Conservation (phyloP, 495 filamentous ascomycete genomes). For the Sordaria brevicollis region DNA sequence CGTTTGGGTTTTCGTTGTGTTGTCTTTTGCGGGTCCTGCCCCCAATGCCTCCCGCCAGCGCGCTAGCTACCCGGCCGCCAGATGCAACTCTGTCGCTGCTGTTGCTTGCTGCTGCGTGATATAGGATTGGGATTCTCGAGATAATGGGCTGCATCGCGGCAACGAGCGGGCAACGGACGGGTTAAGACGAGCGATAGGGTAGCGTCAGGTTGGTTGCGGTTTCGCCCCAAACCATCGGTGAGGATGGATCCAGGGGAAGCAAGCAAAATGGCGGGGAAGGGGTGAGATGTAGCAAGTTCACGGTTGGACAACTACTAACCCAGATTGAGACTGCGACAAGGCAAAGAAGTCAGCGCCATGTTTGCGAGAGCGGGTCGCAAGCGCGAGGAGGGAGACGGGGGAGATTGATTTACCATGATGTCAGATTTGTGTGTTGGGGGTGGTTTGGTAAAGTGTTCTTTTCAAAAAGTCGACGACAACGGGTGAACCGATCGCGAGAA, state of each 20-base stretch:
- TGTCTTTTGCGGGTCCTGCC: neutral
- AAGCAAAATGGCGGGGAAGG: conserved; percentile 3
- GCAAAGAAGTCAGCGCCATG: neutral
- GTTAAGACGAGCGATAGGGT: conserved; percentile 4
- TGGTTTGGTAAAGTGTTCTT: neutral
- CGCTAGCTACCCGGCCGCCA: neutral
- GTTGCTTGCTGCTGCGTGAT: neutral
- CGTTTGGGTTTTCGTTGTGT: no score
- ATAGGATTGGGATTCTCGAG: neutral
- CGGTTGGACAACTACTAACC: conserved; percentile 39
- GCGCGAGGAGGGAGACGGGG: neutral
- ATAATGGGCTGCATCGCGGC: conserved; percentile 1
- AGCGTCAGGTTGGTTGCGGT: neutral
- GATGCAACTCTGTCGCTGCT: neutral
- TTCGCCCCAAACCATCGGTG: neutral
- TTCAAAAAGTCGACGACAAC: neutral
- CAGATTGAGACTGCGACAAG: conserved; percentile 52
- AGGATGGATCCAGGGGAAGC: neutral
- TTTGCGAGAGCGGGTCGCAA: neutral
- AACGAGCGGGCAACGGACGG: conserved; percentile 1
- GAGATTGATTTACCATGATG: conserved; percentile 9
- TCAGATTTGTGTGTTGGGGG: neutral
- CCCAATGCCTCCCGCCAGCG: neutral
- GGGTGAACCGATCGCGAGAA: neutral
- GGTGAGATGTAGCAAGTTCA: conserved; percentile 5